Evolutionary conservation across 768 basidiomycete genomes (phyloP).

Genomic region (Grammothele lineata): DNA sequence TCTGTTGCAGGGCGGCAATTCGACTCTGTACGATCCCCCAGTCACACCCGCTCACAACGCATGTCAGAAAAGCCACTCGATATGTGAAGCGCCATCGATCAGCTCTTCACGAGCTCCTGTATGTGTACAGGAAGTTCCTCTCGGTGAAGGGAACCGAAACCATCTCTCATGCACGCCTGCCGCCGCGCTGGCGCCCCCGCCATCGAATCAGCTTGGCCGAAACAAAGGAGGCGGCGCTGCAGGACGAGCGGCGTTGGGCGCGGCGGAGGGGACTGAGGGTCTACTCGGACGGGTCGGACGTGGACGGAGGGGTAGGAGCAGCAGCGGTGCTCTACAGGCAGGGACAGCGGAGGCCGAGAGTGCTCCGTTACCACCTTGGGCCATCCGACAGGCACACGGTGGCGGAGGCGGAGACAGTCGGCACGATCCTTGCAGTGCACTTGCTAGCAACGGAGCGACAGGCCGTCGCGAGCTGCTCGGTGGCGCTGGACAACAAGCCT

Average conservation of each 20-base stretch:
- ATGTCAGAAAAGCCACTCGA: slow-evolving; percentile 2
- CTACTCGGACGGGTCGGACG: slow-evolving; percentile 28
- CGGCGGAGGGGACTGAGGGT: slow-evolving; percentile 1
- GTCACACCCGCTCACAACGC: slow-evolving; percentile 15
- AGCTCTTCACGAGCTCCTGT: slow-evolving; percentile 19
- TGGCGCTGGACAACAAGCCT: neutral
- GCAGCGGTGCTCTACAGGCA: slow-evolving; percentile 22
- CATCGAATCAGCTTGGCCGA: neutral
- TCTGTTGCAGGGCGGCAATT: slow-evolving; percentile 4
- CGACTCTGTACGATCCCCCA: slow-evolving; percentile 18
- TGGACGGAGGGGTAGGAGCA: slow-evolving; percentile 25
- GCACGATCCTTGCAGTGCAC: slow-evolving; percentile 23
- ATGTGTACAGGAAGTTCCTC: slow-evolving; percentile 1
- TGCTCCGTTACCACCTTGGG: slow-evolving; percentile 19
- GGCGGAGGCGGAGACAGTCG: slow-evolving; percentile 27
- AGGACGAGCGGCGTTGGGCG: neutral
- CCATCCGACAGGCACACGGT: slow-evolving; percentile 20
- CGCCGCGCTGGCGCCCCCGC: slow-evolving; percentile 5
- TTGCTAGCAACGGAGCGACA: slow-evolving; percentile 7
- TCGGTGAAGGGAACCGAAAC: slow-evolving; percentile 10
- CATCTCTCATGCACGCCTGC: slow-evolving; percentile 6
- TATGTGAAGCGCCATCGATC: slow-evolving; percentile 16
- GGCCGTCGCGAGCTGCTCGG: no score
- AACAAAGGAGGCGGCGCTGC: slow-evolving; percentile 3
- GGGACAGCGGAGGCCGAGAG: neutral